Evolutionary conservation across 768 basidiomycete genomes (phyloP).

Genomic region (Leccinellum albellum): DNA sequence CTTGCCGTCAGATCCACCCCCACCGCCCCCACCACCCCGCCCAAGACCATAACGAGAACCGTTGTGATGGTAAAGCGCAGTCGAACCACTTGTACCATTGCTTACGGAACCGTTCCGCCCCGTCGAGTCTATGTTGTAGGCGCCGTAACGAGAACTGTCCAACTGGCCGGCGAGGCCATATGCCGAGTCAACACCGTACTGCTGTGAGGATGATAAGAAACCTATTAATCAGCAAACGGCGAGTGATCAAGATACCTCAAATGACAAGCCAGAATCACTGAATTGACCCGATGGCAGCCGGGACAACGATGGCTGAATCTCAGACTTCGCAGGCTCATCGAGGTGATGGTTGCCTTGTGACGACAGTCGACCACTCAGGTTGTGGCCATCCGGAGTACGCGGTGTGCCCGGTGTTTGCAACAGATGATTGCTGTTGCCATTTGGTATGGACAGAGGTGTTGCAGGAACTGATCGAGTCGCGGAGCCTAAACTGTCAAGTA

Average conservation of each 20-base stretch:
- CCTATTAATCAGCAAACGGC: background rate
- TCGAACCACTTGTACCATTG: slow-evolving; percentile 55
- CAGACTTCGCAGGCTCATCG: slow-evolving; percentile 48
- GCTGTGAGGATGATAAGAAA: slow-evolving; percentile 26
- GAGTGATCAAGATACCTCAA: slow-evolving; percentile 42
- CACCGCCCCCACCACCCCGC: slow-evolving; percentile 43
- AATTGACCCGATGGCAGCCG: slow-evolving; percentile 59
- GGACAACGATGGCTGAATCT: slow-evolving; percentile 71
- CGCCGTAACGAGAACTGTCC: slow-evolving; percentile 51
- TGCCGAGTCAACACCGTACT: slow-evolving; percentile 57
- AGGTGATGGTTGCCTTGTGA: slow-evolving; percentile 42
- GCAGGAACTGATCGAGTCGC: slow-evolving; percentile 80
- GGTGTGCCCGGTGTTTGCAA: slow-evolving; percentile 66
- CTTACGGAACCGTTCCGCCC: slow-evolving; percentile 34
- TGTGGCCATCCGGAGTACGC: slow-evolving; percentile 55
- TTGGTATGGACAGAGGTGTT: slow-evolving; percentile 62
- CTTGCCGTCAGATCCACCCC: slow-evolving; percentile 65
- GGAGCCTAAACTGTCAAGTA: slow-evolving; percentile 55
- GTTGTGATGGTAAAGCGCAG: slow-evolving; percentile 74
- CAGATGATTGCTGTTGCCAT: slow-evolving; percentile 43
- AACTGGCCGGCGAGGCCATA: slow-evolving; percentile 46
- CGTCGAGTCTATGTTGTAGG: slow-evolving; percentile 54
- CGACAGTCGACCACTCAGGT: slow-evolving; percentile 60
- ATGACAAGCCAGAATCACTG: slow-evolving; percentile 51
- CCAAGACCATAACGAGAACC: slow-evolving; percentile 73